Percentiles rank a stretch among this genome's conserved stretches.
These are phyloP conservation scores for Leptodermis oblonga DNA, from an alignment of 257 asterid genomes.

Conservation along the genomic window DNA sequence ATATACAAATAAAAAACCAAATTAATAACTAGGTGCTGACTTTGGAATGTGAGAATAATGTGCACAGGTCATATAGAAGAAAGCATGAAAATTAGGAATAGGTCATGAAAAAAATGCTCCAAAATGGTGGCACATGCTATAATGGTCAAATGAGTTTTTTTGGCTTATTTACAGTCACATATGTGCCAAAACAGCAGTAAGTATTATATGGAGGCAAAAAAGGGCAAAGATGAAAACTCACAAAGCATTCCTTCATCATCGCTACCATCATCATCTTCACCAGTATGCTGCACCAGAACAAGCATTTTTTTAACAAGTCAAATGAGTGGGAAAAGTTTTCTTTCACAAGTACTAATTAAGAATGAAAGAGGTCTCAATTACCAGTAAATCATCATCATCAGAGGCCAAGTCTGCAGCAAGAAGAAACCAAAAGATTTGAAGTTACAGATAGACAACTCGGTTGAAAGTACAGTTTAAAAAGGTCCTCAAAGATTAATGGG, in stretches of 20 bases:
- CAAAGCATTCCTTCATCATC: constrained; percentile 93
- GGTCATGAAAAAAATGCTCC: not conserved
- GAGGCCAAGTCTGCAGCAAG: constrained; percentile 55
- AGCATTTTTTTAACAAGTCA: constrained; percentile 22
- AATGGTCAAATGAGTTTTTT: not conserved
- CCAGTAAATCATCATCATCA: constrained; percentile 63
- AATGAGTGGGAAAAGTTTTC: constrained; percentile 6
- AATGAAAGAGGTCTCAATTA: constrained; percentile 27
- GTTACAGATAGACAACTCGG: not conserved
- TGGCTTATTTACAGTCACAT: not conserved
- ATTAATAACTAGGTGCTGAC: not conserved
- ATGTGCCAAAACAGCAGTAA: constrained; percentile 14
- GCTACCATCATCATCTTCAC: constrained; percentile 63
- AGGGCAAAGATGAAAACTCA: constrained; percentile 35
- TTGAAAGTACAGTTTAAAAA: not conserved
- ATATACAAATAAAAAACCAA: no score
- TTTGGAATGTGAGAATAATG: not conserved
- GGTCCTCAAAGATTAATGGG: not conserved
- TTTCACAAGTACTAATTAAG: constrained; percentile 7
- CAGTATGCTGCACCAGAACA: constrained; percentile 42
- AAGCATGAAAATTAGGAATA: constrained; percentile 1
- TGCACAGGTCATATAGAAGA: not conserved
- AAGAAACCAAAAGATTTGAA: constrained; percentile 12
- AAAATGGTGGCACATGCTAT: not conserved
- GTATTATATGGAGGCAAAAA: not conserved